Base-by-base conservation (phyloP, 2,329 filamentous ascomycete species). In the Fusarium vanettenii region DNA sequence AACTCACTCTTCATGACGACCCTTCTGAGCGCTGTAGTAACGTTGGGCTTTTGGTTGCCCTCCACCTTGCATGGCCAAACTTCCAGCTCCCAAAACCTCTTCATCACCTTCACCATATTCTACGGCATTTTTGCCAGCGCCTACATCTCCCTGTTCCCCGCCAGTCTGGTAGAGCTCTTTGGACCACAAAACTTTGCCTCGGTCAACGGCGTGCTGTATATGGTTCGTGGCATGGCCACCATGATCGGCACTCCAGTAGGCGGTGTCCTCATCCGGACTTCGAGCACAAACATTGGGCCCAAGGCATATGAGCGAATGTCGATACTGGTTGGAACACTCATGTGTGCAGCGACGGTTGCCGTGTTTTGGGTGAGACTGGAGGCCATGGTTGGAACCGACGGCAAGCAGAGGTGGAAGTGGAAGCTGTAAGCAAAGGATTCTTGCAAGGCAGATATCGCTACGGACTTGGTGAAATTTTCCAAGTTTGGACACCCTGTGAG, bases 321-420 rank as follows among this genome's bases (percentile, higher is more conserved):
- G 6, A 18, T 29, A 10, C 11, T 43, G 8, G 57, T 43, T 11
- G 61, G 31, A 9, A 29, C 48, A 9, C 25, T 64, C 2, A 41
- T 64, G 25, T 55, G 25, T 31, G 48, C 31, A 4, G 66, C 66
- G 2, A 60, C 66, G 2, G 33, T 35, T 18, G 20, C 66, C 2
- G 66, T 68, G 2, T 5, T 64, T 16, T 64, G 66, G 60, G 66
- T 55, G 3, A 35, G 66, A 4, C 20, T 64, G 5, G 66, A 68
- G 43, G 66, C 60, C 33, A 68, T 68, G 31, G 41, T 56, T 18
- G 60, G 60, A 10, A 55, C 60, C 31, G 59, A 59, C 35, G 61
- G 66, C n/a, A 50, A 60, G 41, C n/a, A 18, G 8, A 45, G 10
- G 25, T 64, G 66, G 66, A 59, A 52, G n/a, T 68, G 66, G 60